These are phyloP conservation scores for Setaria italica DNA, from an alignment of 202 grass and related monocot genomes.

Conservation along the genomic window DNA sequence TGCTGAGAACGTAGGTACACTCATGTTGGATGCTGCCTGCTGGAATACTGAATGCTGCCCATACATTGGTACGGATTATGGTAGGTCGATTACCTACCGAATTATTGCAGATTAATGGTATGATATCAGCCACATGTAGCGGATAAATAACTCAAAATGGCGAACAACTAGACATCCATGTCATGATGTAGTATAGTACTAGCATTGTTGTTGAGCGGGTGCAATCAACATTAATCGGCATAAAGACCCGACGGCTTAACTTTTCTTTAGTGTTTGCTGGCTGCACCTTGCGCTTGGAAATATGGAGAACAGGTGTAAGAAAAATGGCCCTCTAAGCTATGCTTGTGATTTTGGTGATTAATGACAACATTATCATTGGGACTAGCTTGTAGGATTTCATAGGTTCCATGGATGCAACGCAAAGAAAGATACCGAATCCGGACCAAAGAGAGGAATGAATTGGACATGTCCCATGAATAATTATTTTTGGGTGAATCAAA, in stretches of 20 bases:
- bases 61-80: constrained; percentile 1
- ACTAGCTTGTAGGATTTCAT: no score
- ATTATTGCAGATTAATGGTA: not conserved
- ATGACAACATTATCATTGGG: no score
- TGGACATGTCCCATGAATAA: no score
- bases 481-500: no score
- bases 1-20: not conserved
- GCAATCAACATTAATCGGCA: not conserved
- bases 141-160: not conserved
- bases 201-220: not conserved
- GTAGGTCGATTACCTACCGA: not conserved
- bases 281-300: not conserved
- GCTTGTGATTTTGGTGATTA: no score
- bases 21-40: not conserved
- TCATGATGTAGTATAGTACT: not conserved
- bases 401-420: no score
- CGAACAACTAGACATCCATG: no score
- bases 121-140: not conserved
- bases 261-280: not conserved
- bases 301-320: not conserved
- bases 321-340: no score
- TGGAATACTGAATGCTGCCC: not conserved
- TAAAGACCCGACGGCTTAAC: not conserved
- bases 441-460: no score
- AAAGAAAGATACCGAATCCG: no score